Base-by-base conservation (phyloP, 129 eudicot species). In the Flaveria sonorensis region DNA sequence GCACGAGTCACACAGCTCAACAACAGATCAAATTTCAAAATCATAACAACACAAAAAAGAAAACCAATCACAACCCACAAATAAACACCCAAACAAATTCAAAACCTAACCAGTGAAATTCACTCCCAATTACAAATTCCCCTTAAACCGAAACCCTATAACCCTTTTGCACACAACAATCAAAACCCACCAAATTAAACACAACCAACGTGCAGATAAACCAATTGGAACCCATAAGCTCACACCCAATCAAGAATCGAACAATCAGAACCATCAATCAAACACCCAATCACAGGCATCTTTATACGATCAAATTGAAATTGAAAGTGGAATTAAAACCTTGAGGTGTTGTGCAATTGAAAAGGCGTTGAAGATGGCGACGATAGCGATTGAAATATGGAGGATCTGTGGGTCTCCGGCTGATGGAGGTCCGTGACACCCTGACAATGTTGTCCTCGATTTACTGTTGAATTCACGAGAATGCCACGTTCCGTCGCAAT, bases 341-440 rank as follows among this genome's bases (percentile, higher is more conserved):
- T 23, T 24, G 20, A 36, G 40, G 8, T 5, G 40, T 36, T 36
- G 40, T 36, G 40, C 7, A 36, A 36, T 36, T 36, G 40, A 36
- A 36, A 36, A 36, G 40, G 63, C 18, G 2, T 56, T 13, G 40
- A 40, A 61, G 59, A 59, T 16, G 77, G 14, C 13, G 77, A 57
- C 65, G 73, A 75, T 53, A 32, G 12, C 18, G 36, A 76, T 36
- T 10, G 66, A 76, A 76, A 51, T 50, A 76, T 32, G 52, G 45
- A 43, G 78, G 70, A 75, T 61, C 62, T 76, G 74, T 64, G 19
- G 57, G 66, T 51, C 51, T 56, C 76, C 82, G 82, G 76, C 82
- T 76, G 62, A 78, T 70, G 59, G 26, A 74, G 71, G 71, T 62
- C 71, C 76, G 82, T 78, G 76, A 78, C 52, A 16, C 47, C 9